These are phyloP conservation scores for Ochromonas danica DNA, from an alignment of 108 stramenopile species.

Conservation along the genomic window DNA sequence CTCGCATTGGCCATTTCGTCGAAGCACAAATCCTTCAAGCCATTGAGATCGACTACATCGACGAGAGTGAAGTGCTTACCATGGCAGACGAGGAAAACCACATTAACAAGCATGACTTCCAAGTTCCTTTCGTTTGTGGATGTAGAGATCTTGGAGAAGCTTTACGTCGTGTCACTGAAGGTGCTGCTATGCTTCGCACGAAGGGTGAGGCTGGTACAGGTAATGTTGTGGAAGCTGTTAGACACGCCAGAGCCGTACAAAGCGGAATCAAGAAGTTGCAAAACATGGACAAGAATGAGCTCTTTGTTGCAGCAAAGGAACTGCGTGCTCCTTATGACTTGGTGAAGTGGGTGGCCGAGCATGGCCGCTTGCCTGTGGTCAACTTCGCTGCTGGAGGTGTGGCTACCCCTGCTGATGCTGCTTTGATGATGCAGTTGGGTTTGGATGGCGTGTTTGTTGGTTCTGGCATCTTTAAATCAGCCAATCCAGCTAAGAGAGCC, in stretches of 20 bases:
- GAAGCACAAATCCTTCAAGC: conserved; percentile 98
- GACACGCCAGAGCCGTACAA: conserved; percentile 88
- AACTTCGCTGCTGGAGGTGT: conserved; percentile 99
- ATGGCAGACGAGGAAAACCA: conserved; percentile 99
- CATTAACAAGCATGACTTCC: conserved; percentile 93
- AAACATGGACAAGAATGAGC: conserved; percentile 88
- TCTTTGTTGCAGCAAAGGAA: conserved; percentile 93
- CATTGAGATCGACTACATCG: conserved; percentile 96
- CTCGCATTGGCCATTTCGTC: conserved; percentile 98
- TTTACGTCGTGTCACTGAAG: conserved; percentile 90
- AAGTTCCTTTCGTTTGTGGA: conserved; percentile 98
- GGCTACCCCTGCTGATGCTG: conserved; percentile 97
- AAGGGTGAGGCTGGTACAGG: conserved; percentile 99
- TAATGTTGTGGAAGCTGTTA: conserved; percentile 96
- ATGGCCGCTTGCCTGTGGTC: conserved; percentile 91
- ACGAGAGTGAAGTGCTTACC: conserved; percentile 95
- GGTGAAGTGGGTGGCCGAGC: conserved; percentile 80
- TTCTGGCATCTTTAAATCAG: conserved; percentile 92
- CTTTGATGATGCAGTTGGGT: conserved; percentile 99
- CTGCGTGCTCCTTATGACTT: conserved; percentile 86
- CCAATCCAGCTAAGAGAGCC: conserved; percentile 87
- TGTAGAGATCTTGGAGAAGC: conserved; percentile 98
- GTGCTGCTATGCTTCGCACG: conserved; percentile 96
- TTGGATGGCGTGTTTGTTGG: conserved; percentile 99
- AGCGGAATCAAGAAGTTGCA: conserved; percentile 74